phyloP scores from a whole-genome alignment of 176 grass and related monocot genomes.

The Rhipidocladum racemiflorum region DNA sequence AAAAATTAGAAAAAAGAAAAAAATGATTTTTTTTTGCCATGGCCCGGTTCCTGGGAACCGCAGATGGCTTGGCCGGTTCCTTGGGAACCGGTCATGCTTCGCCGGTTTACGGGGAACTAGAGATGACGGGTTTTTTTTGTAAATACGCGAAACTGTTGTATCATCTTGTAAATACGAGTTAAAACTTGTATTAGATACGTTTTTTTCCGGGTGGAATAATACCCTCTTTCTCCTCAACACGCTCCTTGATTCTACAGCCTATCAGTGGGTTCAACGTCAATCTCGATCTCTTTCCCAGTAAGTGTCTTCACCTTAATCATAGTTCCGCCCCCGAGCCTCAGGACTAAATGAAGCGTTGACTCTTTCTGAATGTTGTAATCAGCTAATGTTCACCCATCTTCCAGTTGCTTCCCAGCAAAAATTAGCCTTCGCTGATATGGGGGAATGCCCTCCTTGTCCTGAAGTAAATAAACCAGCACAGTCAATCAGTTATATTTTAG shows the following conservation, averaged over 20 bases:
- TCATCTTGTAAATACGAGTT: no score
- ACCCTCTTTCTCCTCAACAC: constrained; percentile 86
- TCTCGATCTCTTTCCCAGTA: constrained; percentile 79
- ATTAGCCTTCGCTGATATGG: constrained; percentile 76
- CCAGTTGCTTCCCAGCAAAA: constrained; percentile 82
- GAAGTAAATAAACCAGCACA: neutral
- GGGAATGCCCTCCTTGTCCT: constrained; percentile 89
- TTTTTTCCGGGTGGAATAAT: constrained; percentile 94
- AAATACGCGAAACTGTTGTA: no score
- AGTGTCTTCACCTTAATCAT: constrained; percentile 95
- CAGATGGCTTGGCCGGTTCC: no score
- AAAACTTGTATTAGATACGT: no score
- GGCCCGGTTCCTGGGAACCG: no score
- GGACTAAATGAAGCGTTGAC: constrained; percentile 67
- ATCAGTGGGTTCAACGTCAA: constrained; percentile 77
- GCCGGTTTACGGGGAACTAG: no score
- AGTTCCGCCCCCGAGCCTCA: constrained; percentile 77
- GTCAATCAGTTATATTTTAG: neutral
- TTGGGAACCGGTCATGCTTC: no score
- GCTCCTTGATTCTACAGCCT: constrained; percentile 74
- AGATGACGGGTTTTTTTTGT: no score
- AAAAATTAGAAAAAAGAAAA: no score
- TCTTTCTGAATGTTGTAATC: constrained; percentile 97
- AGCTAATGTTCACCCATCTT: constrained; percentile 71
- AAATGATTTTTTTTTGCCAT: no score